Evolutionary conservation across 345 rosid genomes (phyloP).

Genomic region (Moringa oleifera): DNA sequence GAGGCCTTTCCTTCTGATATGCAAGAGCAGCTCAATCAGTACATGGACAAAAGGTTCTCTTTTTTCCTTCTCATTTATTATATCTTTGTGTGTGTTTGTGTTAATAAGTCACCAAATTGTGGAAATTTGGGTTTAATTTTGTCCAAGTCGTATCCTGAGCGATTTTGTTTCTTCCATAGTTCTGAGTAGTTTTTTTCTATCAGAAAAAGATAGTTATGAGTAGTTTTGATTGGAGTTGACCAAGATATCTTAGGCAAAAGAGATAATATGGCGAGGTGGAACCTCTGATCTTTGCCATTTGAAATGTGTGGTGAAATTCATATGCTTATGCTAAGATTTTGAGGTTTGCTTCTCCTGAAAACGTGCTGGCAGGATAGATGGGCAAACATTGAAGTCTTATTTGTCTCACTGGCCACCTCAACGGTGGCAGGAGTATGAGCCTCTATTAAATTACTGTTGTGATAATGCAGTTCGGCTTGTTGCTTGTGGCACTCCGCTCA

Average conservation of each 20-base stretch:
- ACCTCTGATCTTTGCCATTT: too few relatives aligned
- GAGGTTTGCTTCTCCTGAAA: too few relatives aligned
- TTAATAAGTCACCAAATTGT: too few relatives aligned
- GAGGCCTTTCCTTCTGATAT: constrained; percentile 72
- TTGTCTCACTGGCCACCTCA: constrained; percentile 64
- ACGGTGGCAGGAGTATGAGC: constrained; percentile 86
- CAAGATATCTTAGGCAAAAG: too few relatives aligned
- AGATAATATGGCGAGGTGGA: too few relatives aligned
- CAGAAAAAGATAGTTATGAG: too few relatives aligned
- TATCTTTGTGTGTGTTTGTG: neutral
- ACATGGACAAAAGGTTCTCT: constrained; percentile 51
- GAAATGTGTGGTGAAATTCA: neutral
- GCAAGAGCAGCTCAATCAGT: constrained; percentile 63
- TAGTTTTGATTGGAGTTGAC: too few relatives aligned
- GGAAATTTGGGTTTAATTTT: too few relatives aligned
- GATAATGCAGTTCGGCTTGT: constrained; percentile 61
- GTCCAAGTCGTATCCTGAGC: too few relatives aligned
- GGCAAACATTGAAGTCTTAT: constrained; percentile 53
- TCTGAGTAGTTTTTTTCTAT: too few relatives aligned
- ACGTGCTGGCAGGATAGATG: constrained; percentile 72
- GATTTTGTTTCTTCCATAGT: too few relatives aligned
- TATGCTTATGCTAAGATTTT: neutral
- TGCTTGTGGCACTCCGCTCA: constrained; percentile 86
- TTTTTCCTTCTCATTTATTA: neutral
- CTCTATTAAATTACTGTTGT: constrained; percentile 72